Base-by-base conservation (phyloP, 805 yeast genomes). In the Kodamaea nitidulidarum region DNA sequence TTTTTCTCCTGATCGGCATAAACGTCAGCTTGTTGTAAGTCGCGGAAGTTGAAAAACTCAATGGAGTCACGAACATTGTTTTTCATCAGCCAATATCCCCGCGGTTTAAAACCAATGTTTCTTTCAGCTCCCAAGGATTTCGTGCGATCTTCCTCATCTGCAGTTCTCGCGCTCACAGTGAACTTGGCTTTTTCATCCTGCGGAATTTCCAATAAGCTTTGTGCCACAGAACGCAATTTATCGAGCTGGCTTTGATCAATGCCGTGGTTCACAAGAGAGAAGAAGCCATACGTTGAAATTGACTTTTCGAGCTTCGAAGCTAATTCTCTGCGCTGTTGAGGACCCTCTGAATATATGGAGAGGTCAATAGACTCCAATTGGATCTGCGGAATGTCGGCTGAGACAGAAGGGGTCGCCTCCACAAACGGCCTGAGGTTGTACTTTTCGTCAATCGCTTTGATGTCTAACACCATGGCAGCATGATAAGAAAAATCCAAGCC, bases 251-350 rank as follows among this genome's bases (percentile, higher is more conserved):
- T 65, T 9, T 43, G 46, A 3, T 51, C 50, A 36, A 70, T 57
- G 1, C 76, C 76, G 43, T 66, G 73, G 43, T 69, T 69, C 8
- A 55, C 49, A 15, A 72, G 42, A 21, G 65, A 64, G 53, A 71
- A 67, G 46, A 72, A 72, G 1, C 77, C 77, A 39, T 63, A 61
- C 1, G 68, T 61, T 2, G 67, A 55, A 17, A 72, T 47, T 0
- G 76, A 64, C 18, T 51, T 48, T 41, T 71, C 75, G 9, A 72
- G 51, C 35, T 59, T 56, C 1, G 37, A 42, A 1, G 76, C 76
- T 28, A 71, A 52, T 9, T 32, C 40, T 38, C 50, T 43, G 25
- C 75, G 48, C 12, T 52, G 40, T 7, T 43, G 50, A 11, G 57
- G 55, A 1, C 74, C 75, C 16, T 65, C 67, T 15, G 51, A 41